phyloP scores from a whole-genome alignment of 768 basidiomycete genomes.

The Boletellus ananas region DNA sequence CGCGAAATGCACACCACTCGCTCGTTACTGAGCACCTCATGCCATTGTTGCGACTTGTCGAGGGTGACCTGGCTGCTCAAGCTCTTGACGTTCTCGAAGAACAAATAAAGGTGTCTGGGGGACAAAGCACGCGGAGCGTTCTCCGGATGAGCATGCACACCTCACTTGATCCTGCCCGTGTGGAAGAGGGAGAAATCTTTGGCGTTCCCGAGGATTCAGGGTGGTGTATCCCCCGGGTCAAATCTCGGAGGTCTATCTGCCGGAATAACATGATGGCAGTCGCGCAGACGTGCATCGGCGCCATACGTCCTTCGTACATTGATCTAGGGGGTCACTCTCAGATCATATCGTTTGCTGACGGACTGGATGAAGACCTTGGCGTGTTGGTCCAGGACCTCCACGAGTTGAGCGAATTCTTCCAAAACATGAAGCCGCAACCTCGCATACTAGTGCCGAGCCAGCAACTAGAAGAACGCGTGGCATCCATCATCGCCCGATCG shows the following conservation, averaged over 20 bases:
- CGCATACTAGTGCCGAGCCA: slow-evolving; percentile 48
- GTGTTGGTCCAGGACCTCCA: slow-evolving; percentile 76
- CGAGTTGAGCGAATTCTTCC: slow-evolving; percentile 72
- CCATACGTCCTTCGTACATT: slow-evolving; percentile 65
- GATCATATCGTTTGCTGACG: slow-evolving; percentile 33
- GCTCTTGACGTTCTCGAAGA: slow-evolving; percentile 94
- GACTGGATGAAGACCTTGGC: slow-evolving; percentile 62
- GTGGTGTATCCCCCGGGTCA: slow-evolving; percentile 78
- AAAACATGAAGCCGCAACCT: slow-evolving; percentile 36
- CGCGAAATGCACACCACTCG: slow-evolving; percentile 64
- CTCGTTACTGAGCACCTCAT: slow-evolving; percentile 85
- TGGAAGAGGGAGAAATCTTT: slow-evolving; percentile 69
- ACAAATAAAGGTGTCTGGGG: slow-evolving; percentile 74
- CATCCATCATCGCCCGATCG: slow-evolving; percentile 81
- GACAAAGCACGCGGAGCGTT: slow-evolving; percentile 79
- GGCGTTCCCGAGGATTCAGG: slow-evolving; percentile 80
- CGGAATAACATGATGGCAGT: slow-evolving; percentile 79
- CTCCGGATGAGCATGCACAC: slow-evolving; percentile 86
- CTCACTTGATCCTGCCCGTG: slow-evolving; percentile 40
- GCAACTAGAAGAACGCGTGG: slow-evolving; percentile 71
- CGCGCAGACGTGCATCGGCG: slow-evolving; percentile 77
- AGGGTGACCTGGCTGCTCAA: slow-evolving; percentile 77
- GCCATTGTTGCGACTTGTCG: slow-evolving; percentile 85
- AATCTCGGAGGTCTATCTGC: slow-evolving; percentile 57
- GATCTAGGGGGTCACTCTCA: slow-evolving; percentile 60